These are phyloP conservation scores for Cornus suecica DNA, from an alignment of 148 eudicot genomes.

Conservation along the genomic window DNA sequence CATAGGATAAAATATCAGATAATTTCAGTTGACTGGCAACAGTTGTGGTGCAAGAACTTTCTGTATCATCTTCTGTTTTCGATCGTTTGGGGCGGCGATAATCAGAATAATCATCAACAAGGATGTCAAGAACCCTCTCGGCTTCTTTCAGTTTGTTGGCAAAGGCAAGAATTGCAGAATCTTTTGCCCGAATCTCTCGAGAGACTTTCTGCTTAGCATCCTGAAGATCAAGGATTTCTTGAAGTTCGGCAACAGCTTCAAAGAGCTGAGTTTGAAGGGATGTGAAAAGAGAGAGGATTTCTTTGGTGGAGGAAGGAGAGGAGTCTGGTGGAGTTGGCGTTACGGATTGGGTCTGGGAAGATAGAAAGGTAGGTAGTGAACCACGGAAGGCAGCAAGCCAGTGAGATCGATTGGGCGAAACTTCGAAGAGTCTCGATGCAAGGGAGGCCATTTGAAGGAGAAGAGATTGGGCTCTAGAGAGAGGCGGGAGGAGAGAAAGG, in stretches of 20 bases:
- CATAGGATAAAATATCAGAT: conserved; percentile 75
- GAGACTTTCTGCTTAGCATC: conserved; percentile 62
- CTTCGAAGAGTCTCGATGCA: conserved; percentile 70
- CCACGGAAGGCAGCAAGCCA: conserved; percentile 88
- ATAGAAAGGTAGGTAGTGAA: conserved; percentile 68
- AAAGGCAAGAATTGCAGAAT: conserved; percentile 62
- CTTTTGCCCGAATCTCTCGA: conserved; percentile 58
- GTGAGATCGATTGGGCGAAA: conserved; percentile 71
- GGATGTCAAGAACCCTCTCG: conserved; percentile 75
- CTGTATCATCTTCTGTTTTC: conserved; percentile 44
- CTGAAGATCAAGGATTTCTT: conserved; percentile 91
- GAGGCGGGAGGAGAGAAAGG: conserved; percentile 83
- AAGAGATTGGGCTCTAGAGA: conserved; percentile 80
- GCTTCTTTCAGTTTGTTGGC: conserved; percentile 86
- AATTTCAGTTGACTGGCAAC: conserved; percentile 66
- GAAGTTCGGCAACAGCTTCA: conserved; percentile 90
- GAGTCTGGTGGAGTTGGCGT: conserved; percentile 41
- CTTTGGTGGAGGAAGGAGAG: conserved; percentile 63
- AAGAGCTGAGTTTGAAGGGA: conserved; percentile 79
- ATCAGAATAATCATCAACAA: conserved; percentile 88
- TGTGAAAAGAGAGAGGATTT: conserved; percentile 59
- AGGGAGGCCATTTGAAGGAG: conserved; percentile 81
- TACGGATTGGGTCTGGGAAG: conserved; percentile 52
- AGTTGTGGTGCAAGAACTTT: conserved; percentile 48
- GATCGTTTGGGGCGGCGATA: conserved; percentile 66